Evolutionary conservation across 148 eudicot genomes (phyloP), one percentile per base, ranked within the genome.

Genomic region (Agrostemma githago): DNA sequence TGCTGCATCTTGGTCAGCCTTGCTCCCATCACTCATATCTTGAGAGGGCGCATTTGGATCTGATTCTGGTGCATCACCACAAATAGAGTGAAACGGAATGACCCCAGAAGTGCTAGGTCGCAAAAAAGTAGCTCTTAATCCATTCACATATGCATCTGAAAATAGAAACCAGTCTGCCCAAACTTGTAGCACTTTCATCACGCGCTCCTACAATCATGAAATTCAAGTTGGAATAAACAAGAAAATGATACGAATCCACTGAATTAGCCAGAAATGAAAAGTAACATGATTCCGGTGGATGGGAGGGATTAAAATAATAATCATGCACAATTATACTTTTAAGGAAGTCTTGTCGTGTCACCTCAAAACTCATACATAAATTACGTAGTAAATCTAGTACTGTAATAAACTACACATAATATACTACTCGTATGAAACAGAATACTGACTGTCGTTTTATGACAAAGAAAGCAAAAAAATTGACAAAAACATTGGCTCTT

Each of bases 121-220:
- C 46, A 95, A 88, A 82, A 95, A 95, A 54, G 98, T 95, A 58
- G 98, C 89, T 69, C 97, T 88, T 77, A 95, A 71, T 63, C 98
- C 98, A 74, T 95, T 92, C 70, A 92, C 92, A 79, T 90, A 95
- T 59, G 93, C 93, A 80, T 95, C 98, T 20, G 98, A 95, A 84
- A 95, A 95, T 43, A 95, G 84, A 85, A 95, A 95, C 98, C 98
- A 95, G 80, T 95, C 98, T 42, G 98, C 85, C 98, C 98, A 95
- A 62, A 92, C 98, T 82, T 95, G 98, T 78, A 92, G 97, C 70
- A 95, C 98, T 82, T 95, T 95, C 78, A 92, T 72, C 79, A 95
- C 93, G 51, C 97, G 91, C 83, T 95, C 98, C 98, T 95, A 86
- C 38, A 79, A 57, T 51, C 60, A 51, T 67, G n/a, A 54, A 66